Evolutionary conservation across 1,139 yeast species (phyloP).

Genomic region (Pichia sp.): DNA sequence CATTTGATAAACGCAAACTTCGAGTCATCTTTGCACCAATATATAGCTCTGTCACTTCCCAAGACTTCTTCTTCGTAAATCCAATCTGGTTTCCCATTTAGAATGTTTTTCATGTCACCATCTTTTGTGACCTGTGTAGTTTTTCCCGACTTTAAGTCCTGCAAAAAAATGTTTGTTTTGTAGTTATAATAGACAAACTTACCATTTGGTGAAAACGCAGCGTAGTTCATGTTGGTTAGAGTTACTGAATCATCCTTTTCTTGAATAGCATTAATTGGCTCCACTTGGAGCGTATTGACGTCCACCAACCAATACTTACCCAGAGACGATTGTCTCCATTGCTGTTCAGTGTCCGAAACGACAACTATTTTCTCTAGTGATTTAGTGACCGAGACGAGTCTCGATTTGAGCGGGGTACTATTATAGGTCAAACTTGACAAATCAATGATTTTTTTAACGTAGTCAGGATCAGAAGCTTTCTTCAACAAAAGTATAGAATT

Average conservation of each 20-base stretch:
- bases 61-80: slow-evolving; percentile 92
- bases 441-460: slow-evolving; percentile 20
- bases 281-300: slow-evolving; percentile 33
- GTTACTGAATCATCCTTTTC: slow-evolving; percentile 17
- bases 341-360: slow-evolving; percentile 46
- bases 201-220: slow-evolving; percentile 74
- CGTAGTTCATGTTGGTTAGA: slow-evolving; percentile 43
- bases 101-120: slow-evolving; percentile 55
- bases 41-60: slow-evolving; percentile 57
- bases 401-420: slow-evolving; percentile 19
- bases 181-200: slow-evolving; percentile 61
- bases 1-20: slow-evolving; percentile 59
- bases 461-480: slow-evolving; percentile 27
- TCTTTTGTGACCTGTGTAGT: slow-evolving; percentile 55
- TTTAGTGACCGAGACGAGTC: slow-evolving; percentile 30
- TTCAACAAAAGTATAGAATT: slow-evolving; percentile 19
- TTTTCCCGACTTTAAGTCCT: slow-evolving; percentile 26
- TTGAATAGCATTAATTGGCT: slow-evolving; percentile 39
- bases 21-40: slow-evolving; percentile 84
- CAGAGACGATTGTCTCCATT: slow-evolving; percentile 74
- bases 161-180: slow-evolving; percentile 56
- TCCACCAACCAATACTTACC: slow-evolving; percentile 65
- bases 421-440: slow-evolving; percentile 18
- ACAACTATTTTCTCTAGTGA: slow-evolving; percentile 47
- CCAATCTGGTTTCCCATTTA: slow-evolving; percentile 94